phyloP scores from a whole-genome alignment of 768 basidiomycete species.

The Suillus luteus region DNA sequence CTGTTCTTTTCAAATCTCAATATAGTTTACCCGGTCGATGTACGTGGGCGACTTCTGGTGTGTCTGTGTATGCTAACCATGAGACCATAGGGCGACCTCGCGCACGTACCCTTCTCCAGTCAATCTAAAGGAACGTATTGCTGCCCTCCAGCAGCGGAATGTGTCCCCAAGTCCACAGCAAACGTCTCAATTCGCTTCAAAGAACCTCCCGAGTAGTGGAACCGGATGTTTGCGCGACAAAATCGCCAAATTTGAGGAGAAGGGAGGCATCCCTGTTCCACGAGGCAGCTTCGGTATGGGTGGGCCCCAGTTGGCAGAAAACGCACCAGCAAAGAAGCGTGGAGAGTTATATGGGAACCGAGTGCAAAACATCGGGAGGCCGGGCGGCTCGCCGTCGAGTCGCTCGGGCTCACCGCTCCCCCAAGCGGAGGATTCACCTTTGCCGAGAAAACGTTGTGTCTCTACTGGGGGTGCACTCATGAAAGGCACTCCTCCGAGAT shows the following conservation, averaged over 20 bases:
- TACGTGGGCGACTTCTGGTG: conserved; percentile 12
- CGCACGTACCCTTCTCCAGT: conserved; percentile 29
- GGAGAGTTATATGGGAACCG: conserved; percentile 78
- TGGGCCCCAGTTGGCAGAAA: conserved; percentile 54
- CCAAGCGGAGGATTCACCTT: conserved; percentile 17
- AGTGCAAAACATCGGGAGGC: conserved; percentile 41
- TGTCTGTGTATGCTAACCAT: conserved; percentile 20
- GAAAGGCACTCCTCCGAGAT: conserved; percentile 16
- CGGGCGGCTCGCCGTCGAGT: conserved; percentile 21
- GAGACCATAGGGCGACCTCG: conserved; percentile 26
- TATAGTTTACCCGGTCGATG: conserved; percentile 20
- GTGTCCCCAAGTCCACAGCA: conserved; percentile 32
- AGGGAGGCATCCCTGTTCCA: conserved; percentile 77
- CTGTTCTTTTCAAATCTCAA: neutral
- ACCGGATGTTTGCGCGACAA: conserved; percentile 54
- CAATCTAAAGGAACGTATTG: conserved; percentile 82
- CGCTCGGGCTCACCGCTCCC: conserved; percentile 23
- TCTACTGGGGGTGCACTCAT: conserved; percentile 27
- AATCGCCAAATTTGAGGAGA: conserved; percentile 80
- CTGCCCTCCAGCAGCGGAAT: conserved; percentile 69
- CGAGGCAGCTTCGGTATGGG: conserved; percentile 73
- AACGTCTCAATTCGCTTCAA: conserved; percentile 34
- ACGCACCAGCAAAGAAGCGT: conserved; percentile 49
- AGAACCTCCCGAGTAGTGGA: conserved; percentile 29
- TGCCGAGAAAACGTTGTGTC: conserved; percentile 32